Evolutionary conservation across 1,284 basidiomycete species (phyloP), one percentile per base, ranked within the genome.

Genomic region (Dichomitus squalens): DNA sequence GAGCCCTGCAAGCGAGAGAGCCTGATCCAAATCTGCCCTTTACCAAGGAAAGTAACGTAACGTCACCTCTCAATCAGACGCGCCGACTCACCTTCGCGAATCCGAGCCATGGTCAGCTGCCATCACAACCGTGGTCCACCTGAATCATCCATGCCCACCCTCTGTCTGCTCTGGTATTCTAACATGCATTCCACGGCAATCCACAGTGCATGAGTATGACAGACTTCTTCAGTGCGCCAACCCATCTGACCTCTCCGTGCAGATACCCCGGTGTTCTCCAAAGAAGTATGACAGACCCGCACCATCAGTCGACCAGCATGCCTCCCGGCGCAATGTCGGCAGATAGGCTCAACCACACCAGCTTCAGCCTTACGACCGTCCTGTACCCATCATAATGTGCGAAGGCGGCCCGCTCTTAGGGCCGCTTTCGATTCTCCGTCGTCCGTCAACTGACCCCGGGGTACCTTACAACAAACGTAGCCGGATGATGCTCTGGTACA

Each of bases 371-470:
- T 5, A 36, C 46, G 41, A 34, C 20, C 18, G 12, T n/a, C 16
- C 44, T 51, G 50, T 1, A 14, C 34, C 16, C 34, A 21, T 14
- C 12, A 35, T 34, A 29, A 27, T 36, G 20, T 40, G 27, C 27
- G 7, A 7, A 38, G n/a, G 41, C 61, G 58, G 61, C 41, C 61
- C 61, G 61, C 34, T 18, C 52, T 33, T 23, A 49, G 33, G 44
- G 49, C 38, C 39, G 35, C 36, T 33, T 31, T 35, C 18, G 31
- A 53, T 57, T 56, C 53, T 55, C 61, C 59, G 53, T 25, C 18
- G 14, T 2, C 44, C 40, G 52, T 63, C 61, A 60, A 58, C 48
- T 60, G 62, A 64, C 59, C 57, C 34, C 34, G 43, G 31, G 16
- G 35, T 3, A 43, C 33, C 25, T 38, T 31, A 25, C 20, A 16